Percentiles rank a stretch among this genome's conserved stretches.
Evolutionary conservation across 352 stramenopile species (phyloP).

Genomic region (Elongisporangium prolatum): DNA sequence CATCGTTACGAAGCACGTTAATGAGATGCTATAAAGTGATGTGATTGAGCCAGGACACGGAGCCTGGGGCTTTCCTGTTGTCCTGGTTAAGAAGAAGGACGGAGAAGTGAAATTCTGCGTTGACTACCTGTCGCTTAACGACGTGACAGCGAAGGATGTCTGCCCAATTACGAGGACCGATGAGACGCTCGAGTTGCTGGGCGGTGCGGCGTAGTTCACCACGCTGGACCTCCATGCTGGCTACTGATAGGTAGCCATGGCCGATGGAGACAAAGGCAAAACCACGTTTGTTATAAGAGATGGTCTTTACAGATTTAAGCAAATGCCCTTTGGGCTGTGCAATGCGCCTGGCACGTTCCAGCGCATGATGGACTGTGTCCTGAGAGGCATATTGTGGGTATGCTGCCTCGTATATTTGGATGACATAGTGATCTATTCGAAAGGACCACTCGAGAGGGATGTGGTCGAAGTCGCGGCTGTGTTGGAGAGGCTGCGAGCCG

Average conservation of each 20-base stretch:
- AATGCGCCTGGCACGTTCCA: constrained; percentile 21
- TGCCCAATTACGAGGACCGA: constrained; percentile 18
- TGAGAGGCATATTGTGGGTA: constrained; percentile 10
- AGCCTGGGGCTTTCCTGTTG: no score
- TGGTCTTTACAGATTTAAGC: constrained; percentile 10
- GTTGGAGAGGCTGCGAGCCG: no score
- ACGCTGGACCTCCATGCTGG: constrained; percentile 12
- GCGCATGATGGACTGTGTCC: constrained; percentile 17
- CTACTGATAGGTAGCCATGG: constrained; percentile 13
- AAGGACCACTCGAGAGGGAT: no score
- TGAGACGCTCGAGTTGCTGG: constrained; percentile 13
- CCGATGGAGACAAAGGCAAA: constrained; percentile 14
- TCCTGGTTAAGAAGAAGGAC: constrained; percentile 26
- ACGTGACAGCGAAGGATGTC: constrained; percentile 17
- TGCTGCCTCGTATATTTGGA: constrained; percentile 25
- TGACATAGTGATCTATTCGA: constrained; percentile 22
- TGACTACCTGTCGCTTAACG: constrained; percentile 15
- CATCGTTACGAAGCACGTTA: no score
- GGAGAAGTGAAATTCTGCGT: constrained; percentile 17
- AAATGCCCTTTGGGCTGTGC: no score
- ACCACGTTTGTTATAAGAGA: constrained; percentile 8
- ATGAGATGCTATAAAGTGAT: no score
- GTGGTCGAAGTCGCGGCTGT: no score
- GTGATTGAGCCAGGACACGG: no score
- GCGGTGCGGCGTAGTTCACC: constrained; percentile 8